Conservation (phyloP, 257 asterid genomes). For the Misopates orontium region DNA sequence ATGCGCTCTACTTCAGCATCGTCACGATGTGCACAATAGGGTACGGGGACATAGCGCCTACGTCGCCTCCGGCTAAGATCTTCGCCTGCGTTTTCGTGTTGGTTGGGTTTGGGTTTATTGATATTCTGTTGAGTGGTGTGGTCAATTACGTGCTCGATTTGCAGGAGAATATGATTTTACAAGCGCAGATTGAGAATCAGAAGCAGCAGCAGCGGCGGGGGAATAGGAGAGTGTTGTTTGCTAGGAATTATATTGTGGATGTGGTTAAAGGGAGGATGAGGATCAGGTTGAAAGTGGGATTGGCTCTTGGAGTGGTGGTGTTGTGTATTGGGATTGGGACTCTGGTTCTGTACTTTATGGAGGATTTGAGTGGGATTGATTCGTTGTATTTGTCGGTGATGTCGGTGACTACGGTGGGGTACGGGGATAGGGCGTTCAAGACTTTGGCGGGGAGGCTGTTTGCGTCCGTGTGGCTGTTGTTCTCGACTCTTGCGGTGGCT, state of each 20-base stretch:
- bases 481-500: slow-evolving; percentile 58
- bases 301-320: slow-evolving; percentile 50
- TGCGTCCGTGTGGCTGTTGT: slow-evolving; percentile 50
- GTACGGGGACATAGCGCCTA: slow-evolving; percentile 59
- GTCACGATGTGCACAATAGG: slow-evolving; percentile 71
- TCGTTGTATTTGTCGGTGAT: slow-evolving; percentile 47
- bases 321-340: slow-evolving; percentile 47
- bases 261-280: slow-evolving; percentile 64
- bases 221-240: slow-evolving; percentile 15
- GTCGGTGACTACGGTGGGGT: slow-evolving; percentile 65
- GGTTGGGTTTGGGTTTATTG: slow-evolving; percentile 56
- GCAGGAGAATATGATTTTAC: slow-evolving; percentile 51
- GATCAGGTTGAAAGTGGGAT: slow-evolving; percentile 47
- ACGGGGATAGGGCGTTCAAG: slow-evolving; percentile 57
- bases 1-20: slow-evolving; percentile 55
- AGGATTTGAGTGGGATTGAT: slow-evolving; percentile 43
- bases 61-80: slow-evolving; percentile 39
- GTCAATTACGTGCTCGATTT: slow-evolving; percentile 50
- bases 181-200: slow-evolving; percentile 1
- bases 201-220: neutral
- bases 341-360: slow-evolving; percentile 37
- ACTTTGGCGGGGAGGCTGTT: slow-evolving; percentile 45
- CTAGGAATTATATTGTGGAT: slow-evolving; percentile 44
- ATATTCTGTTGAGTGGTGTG: slow-evolving; percentile 47
- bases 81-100: slow-evolving; percentile 56